Evolutionary conservation across 2,329 filamentous ascomycete species (phyloP).

Genomic region (Zasmidium cellare): DNA sequence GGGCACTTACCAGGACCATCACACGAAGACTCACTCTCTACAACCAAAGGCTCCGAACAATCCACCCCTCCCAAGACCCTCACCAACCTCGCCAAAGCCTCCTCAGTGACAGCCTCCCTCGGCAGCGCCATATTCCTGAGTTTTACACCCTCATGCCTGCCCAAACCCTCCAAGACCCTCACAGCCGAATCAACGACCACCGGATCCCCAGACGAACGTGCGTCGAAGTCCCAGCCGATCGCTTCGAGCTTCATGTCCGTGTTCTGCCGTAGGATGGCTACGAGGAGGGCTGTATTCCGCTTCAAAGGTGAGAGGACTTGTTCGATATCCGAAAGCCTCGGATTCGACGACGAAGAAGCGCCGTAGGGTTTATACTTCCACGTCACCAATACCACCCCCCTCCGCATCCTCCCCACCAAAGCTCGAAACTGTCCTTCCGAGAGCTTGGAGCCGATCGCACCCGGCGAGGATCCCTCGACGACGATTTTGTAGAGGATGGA

Average conservation of each 20-base stretch:
- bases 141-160: neutral
- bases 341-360: neutral
- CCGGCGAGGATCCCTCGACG: neutral
- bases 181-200: neutral
- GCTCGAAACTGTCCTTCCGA: neutral
- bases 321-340: neutral
- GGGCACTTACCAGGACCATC: neutral
- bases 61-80: neutral
- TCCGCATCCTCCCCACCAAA: neutral
- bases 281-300: neutral
- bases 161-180: neutral
- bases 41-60: neutral
- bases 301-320: neutral
- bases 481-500: neutral
- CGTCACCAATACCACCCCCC: neutral
- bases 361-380: neutral
- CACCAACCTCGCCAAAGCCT: neutral
- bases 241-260: neutral
- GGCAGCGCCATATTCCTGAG: neutral
- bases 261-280: neutral
- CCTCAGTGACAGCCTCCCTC: neutral
- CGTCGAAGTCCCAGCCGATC: neutral
- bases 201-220: neutral
- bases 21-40: neutral
- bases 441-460: neutral